Percentiles rank a stretch among this genome's conserved stretches.
Conservation (phyloP, 495 filamentous ascomycete genomes). For the Lichina pygmaea region DNA sequence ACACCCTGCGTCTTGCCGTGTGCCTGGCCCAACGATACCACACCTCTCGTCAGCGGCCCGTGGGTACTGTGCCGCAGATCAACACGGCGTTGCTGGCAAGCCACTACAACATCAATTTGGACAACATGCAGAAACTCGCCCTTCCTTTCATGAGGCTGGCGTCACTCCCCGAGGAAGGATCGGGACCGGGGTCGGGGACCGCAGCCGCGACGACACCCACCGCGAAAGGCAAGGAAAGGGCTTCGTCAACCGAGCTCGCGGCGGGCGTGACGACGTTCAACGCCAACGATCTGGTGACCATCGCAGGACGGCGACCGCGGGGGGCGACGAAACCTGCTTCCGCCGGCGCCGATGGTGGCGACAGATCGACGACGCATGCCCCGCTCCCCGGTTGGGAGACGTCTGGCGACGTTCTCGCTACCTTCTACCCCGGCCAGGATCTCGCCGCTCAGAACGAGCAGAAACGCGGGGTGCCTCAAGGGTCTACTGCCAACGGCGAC, state of each 20-base stretch:
- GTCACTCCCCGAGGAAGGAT: slow-evolving; percentile 11
- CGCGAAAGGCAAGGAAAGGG: slow-evolving; percentile 52
- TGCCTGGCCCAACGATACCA: slow-evolving; percentile 81
- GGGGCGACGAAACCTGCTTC: slow-evolving; percentile 18
- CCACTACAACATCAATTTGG: slow-evolving; percentile 87
- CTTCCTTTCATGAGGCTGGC: slow-evolving; percentile 50
- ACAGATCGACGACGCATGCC: slow-evolving; percentile 23
- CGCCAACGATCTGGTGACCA: slow-evolving; percentile 2
- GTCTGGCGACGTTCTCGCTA: slow-evolving; percentile 27
- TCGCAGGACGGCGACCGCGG: neutral
- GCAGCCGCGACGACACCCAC: slow-evolving; percentile 19
- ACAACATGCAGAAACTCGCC: slow-evolving; percentile 59
- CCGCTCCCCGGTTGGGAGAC: neutral
- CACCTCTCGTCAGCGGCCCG: slow-evolving; percentile 48
- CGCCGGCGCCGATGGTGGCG: slow-evolving; percentile 31
- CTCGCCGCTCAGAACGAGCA: neutral
- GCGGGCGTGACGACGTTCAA: slow-evolving; percentile 28
- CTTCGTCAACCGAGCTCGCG: slow-evolving; percentile 12
- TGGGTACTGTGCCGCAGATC: slow-evolving; percentile 27
- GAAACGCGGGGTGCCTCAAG: neutral
- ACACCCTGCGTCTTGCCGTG: slow-evolving; percentile 46
- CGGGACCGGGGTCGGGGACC: slow-evolving; percentile 11
- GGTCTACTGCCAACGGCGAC: neutral
- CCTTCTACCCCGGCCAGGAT: slow-evolving; percentile 23
- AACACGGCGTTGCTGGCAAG: slow-evolving; percentile 47